A percentile compares a stretch with the other conserved stretches of the same genome.
Evolutionary conservation across 169 alveolate species (phyloP).

Genomic region (Cryptosporidium viatorum): DNA sequence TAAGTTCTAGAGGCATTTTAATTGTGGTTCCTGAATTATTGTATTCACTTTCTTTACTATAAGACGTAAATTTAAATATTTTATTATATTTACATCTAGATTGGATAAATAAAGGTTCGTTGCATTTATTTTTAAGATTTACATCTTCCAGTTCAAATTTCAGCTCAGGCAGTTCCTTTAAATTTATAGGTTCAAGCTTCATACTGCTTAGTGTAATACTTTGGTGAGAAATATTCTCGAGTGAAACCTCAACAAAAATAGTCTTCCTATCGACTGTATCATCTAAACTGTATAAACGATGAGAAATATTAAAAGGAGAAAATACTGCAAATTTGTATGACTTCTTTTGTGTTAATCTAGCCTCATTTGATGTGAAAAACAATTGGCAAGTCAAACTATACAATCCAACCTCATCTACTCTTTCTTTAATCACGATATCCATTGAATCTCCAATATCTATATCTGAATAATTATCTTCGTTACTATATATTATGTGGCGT

Average conservation of each 20-base stretch:
- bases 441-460: slow-evolving; percentile 72
- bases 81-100: slow-evolving; percentile 37
- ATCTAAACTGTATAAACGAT: slow-evolving; percentile 16
- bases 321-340: slow-evolving; percentile 67
- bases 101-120: slow-evolving; percentile 28
- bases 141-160: slow-evolving; percentile 10
- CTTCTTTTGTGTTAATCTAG: slow-evolving; percentile 49
- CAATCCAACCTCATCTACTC: slow-evolving; percentile 72
- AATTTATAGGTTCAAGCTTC: slow-evolving; percentile 8
- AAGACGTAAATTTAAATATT: slow-evolving; percentile 2
- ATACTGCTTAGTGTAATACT: slow-evolving; percentile 20
- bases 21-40: not conserved
- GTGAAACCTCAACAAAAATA: slow-evolving; percentile 50
- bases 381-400: slow-evolving; percentile 58
- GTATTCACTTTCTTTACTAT: not conserved
- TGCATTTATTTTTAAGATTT: not conserved
- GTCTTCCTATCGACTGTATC: not conserved
- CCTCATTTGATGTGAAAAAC: slow-evolving; percentile 52
- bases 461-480: slow-evolving; percentile 41
- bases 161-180: not conserved
- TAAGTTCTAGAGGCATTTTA: not conserved
- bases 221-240: slow-evolving; percentile 68
- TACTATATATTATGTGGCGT: slow-evolving; percentile 22
- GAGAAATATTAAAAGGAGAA: slow-evolving; percentile 65
- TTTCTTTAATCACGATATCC: slow-evolving; percentile 37